A percentile compares a stretch with the other conserved stretches of the same genome.
Conservation (phyloP, 345 rosid genomes). For the Linum lewisii region DNA sequence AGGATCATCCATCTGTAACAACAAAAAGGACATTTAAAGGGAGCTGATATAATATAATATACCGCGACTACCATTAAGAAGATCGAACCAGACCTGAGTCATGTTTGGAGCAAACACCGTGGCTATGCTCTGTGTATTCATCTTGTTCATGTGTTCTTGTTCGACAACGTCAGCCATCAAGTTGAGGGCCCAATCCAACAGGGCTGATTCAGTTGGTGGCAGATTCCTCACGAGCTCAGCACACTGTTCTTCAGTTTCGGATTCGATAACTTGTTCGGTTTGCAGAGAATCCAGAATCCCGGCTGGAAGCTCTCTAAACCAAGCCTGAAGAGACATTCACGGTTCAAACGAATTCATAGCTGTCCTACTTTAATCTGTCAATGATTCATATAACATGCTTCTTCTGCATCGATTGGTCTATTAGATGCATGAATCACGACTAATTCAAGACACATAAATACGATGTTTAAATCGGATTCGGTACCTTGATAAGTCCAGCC, state of each 20-base stretch:
- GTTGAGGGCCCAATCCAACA: slow-evolving; percentile 10
- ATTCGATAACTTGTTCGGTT: slow-evolving; percentile 5
- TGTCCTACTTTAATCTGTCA: no score
- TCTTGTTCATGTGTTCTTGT: slow-evolving; percentile 8
- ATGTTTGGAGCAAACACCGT: slow-evolving; percentile 10
- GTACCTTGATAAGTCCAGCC: slow-evolving; percentile 30
- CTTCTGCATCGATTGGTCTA: no score
- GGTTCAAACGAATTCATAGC: neutral
- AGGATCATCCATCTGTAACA: slow-evolving; percentile 2
- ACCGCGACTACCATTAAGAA: neutral
- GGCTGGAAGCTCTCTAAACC: slow-evolving; percentile 15
- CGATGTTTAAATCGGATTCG: neutral
- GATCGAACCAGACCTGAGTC: slow-evolving; percentile 3
- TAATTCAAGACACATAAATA: no score
- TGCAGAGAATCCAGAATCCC: slow-evolving; percentile 7
- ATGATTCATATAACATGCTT: neutral
- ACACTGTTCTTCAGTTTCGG: slow-evolving; percentile 8
- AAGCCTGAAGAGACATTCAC: slow-evolving; percentile 15
- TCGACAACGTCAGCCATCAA: slow-evolving; percentile 11
- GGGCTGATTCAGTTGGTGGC: slow-evolving; percentile 7
- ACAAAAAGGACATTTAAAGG: neutral
- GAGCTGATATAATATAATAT: neutral
- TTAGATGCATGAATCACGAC: neutral
- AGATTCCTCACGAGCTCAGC: slow-evolving; percentile 6
- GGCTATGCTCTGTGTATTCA: slow-evolving; percentile 10